phyloP scores from a whole-genome alignment of 352 stramenopile species.

The Globisporangium camurandrum region DNA sequence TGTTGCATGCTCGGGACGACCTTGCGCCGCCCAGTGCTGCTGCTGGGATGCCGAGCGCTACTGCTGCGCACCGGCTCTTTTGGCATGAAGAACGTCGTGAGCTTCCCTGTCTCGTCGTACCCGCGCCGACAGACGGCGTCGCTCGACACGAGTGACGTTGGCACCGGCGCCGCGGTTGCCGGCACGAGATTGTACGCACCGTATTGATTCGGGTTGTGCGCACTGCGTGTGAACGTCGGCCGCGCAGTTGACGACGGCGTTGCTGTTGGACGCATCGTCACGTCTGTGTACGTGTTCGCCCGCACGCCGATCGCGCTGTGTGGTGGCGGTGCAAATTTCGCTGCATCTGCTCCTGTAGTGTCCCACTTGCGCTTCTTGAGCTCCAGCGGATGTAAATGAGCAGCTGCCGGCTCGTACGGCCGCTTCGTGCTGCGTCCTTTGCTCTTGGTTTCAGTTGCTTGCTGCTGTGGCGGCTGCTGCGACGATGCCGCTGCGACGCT shows the following conservation, averaged over 20 bases:
- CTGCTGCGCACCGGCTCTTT: constrained; percentile 30
- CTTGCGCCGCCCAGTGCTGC: constrained; percentile 24
- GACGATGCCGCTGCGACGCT: constrained; percentile 17
- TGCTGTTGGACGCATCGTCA: constrained; percentile 41
- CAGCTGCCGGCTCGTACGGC: constrained; percentile 16
- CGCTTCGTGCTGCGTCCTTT: constrained; percentile 22
- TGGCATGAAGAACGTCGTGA: constrained; percentile 69
- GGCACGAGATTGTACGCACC: constrained; percentile 52
- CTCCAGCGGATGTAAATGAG: constrained; percentile 21
- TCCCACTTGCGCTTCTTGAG: constrained; percentile 48
- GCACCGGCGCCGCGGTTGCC: constrained; percentile 29
- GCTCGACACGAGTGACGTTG: constrained; percentile 18
- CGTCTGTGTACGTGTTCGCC: constrained; percentile 59
- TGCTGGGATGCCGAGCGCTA: background rate
- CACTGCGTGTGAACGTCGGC: constrained; percentile 41
- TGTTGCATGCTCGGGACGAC: constrained; percentile 42
- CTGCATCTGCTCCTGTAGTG: no score
- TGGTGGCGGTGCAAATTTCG: no score
- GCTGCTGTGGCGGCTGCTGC: constrained; percentile 10
- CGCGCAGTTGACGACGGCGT: constrained; percentile 16
- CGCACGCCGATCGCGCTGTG: constrained; percentile 33
- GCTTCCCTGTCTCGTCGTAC: constrained; percentile 70
- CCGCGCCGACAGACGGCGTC: constrained; percentile 42
- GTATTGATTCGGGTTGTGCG: constrained; percentile 63
- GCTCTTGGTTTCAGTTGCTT: constrained; percentile 13